Evolutionary conservation across 2,329 filamentous ascomycete genomes (phyloP), one percentile per base, ranked within the genome.

Genomic region (Fusarium oligoseptatum): DNA sequence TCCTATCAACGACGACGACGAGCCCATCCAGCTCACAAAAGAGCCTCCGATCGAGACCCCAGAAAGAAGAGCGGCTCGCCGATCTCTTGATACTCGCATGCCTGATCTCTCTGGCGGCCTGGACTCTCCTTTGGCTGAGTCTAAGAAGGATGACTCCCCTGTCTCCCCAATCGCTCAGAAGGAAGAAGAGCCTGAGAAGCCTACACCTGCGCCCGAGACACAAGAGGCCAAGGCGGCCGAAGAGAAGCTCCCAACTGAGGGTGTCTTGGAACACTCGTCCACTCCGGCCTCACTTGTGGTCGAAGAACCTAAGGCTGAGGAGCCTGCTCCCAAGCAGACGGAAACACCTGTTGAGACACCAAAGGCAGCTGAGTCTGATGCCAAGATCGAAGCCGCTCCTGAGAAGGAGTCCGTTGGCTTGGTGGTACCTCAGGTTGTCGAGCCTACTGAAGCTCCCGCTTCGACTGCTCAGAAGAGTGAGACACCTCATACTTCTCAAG

Each of bases 21-120:
- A 76, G 37, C 71, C 69, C 11, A 68, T 77, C 11, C 71, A 79
- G 36, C 74, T 78, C 60, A 68, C 55, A 60, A 79, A 73, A 50
- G 71, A 76, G 12, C 68, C 64, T 37, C 60, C 68, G 17, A n/a
- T 15, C 20, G 70, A 76, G 2, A 64, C 55, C 9, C 61, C 45
- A 1, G 67, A 71, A 17, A 69, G 68, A 43, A 74, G 41, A 56
- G 60, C 50, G 15, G 60, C 67, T 15, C 60, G 20, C 17, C 71
- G 64, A 57, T 73, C 70, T 45, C 61, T 74, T 34, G 71, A 79
- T 48, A 77, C 76, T 11, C 68, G 58, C 20, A 76, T 74, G 70
- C 68, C 73, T 3, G 65, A 73, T n/a, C 68, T 79, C 2, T 76
- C 73, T 50, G 67, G 68, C 41, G 68, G 73, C 10, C 3, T 27